Evolutionary conservation across 306 rosid genomes (phyloP), one percentile per base, ranked within the genome.

Genomic region (Carpinus fangiana): DNA sequence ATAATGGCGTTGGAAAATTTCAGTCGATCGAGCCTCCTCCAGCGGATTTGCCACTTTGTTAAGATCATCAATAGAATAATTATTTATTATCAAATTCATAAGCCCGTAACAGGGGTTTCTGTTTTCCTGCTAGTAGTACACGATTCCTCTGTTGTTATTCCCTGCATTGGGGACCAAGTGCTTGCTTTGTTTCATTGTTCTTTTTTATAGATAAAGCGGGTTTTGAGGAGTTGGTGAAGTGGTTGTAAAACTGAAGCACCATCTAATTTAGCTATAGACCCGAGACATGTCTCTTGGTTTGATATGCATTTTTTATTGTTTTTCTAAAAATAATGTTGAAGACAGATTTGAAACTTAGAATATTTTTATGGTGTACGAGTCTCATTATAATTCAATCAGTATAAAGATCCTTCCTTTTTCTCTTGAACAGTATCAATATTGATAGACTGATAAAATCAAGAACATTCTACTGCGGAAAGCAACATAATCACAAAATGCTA

Each of bases 11-110:
- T 2, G 98, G 98, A 23, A 56, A 79, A 79, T 75, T 90, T 82
- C 96, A 95, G 74, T 79, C 90, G 31, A 72, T 95, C 36, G 89
- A 93, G 84, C 52, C 90, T 31, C 94, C 98, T 46, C 99, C 98
- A 2, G 52, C 1, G 41, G 99, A 95, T 70, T 82, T 91, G 4
- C 99, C 97, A 47, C 72, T 85, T 4, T 95, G 99, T 73, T 95
- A 90, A 82, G 75, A 67, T 20, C 48, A 17, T 77, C 57, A 1
- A 41, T 16, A 64, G 18, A 21, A 52, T 26, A 41, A 46, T 26
- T 4, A 18, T 51, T 26, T 4, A 18, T 51, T 17, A 67, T 21
- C 31, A 13, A 34, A 47, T 67, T 81, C 73, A 48, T 50, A 6
- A 50, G 17, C 82, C 53, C 80, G 21, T 74, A 65, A 81, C 72